Base-by-base conservation (phyloP, 2,329 filamentous ascomycete genomes). In the Dactylonectria macrodidyma region DNA sequence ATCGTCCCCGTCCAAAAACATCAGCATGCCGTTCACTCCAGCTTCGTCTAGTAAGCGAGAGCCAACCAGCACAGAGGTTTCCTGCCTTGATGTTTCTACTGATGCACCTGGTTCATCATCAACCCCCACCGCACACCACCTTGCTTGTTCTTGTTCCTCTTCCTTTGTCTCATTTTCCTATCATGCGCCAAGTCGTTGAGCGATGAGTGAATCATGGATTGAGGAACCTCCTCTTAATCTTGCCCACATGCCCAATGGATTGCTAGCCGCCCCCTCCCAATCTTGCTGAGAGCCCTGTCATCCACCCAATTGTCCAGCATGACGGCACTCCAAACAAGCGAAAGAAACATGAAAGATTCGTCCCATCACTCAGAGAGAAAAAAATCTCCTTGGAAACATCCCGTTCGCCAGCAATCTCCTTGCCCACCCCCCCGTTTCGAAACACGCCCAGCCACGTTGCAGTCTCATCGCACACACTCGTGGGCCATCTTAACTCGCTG, bases 291-390 rank as follows among this genome's bases (percentile, higher is more conserved):
- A 58, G 24, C 16, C 59, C 57, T 50, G 46, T 48, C 41, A 44
- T 59, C 64, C 64, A 62, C 30, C 59, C 64, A 48, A 47, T 62
- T n/a, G 38, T 38, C 33, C 19, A 41, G 64, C 64, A 62, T 66
- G 54, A 59, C 41, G 9, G 5, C 41, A 62, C 54, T 34, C 59
- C 47, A 66, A 66, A 66, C 63, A 51, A 19, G 3, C 38, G n/a
- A 30, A 52, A 46, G 38, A 60, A 56, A 34, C 33, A 16, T 36
- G 24, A 33, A 16, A n/a, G 14, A 50, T 50, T 19, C 6, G 22
- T 44, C 41, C 14, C 41, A n/a, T 44, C 41, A n/a, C 41, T 44
- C 8, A 44, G 19, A 19, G 19, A 19, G 19, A 44, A 19, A n/a
- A 44, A 44, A n/a, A 38, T 38, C 16, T 38, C 16, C 14, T n/a